Evolutionary conservation across 2,329 filamentous ascomycete genomes (phyloP).

Genomic region (Botrytis medusae): DNA sequence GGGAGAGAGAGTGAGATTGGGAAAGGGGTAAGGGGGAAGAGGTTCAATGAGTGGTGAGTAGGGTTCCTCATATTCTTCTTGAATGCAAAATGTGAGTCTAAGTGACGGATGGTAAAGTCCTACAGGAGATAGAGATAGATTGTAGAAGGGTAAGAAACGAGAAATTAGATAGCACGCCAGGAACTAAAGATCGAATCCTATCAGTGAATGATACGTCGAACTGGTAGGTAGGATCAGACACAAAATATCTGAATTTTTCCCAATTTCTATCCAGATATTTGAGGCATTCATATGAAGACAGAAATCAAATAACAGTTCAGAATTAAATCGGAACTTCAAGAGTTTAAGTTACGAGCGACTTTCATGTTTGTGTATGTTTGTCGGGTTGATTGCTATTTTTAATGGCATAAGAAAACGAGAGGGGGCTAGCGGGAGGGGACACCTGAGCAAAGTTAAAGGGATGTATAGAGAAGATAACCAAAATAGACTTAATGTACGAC

Average conservation of each 20-base stretch:
- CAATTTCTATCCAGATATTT: not conserved
- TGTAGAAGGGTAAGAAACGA: not conserved
- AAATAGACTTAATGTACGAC: not conserved
- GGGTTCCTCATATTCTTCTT: not conserved
- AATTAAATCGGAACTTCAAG: not conserved
- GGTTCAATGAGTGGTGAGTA: not conserved
- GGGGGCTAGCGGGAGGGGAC: too few species aligned
- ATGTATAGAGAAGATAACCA: not conserved
- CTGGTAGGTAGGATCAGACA: not conserved
- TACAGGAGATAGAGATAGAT: not conserved
- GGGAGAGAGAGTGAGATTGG: fast-evolving
- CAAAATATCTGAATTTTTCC: not conserved
- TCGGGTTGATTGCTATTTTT: not conserved
- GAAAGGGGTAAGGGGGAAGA: not conserved
- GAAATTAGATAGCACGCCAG: not conserved
- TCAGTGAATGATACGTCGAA: not conserved
- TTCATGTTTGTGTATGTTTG: not conserved
- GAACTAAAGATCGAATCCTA: not conserved
- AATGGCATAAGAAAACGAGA: not conserved
- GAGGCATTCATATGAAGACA: not conserved
- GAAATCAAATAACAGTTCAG: not conserved
- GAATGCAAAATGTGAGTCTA: not conserved
- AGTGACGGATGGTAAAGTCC: not conserved
- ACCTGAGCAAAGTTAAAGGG: not conserved
- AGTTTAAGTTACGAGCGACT: not conserved